phyloP scores from a whole-genome alignment of 768 basidiomycete species.

The Mycena galericulata region DNA sequence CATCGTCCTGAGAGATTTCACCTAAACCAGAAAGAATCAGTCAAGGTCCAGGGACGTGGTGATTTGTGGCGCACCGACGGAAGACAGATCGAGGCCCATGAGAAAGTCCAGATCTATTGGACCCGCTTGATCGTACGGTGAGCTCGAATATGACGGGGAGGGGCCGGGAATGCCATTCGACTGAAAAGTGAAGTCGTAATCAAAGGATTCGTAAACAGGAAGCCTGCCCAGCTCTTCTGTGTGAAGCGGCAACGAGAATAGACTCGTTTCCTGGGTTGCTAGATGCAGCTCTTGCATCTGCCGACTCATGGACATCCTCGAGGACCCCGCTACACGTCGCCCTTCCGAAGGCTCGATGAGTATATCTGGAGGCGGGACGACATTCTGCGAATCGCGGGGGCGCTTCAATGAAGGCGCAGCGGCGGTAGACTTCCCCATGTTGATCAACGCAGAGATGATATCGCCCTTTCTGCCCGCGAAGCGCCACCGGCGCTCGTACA shows the following conservation, averaged over 20 bases:
- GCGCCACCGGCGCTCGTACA: slow-evolving; percentile 25
- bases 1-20: too few species aligned
- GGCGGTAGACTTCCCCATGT: neutral
- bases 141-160: neutral
- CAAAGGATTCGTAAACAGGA: slow-evolving; percentile 14
- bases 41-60: too few species aligned
- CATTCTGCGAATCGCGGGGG: neutral
- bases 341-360: too few species aligned
- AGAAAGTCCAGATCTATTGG: neutral
- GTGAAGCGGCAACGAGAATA: slow-evolving; percentile 22
- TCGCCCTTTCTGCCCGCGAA: slow-evolving; percentile 21
- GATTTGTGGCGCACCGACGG: too few species aligned
- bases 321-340: neutral
- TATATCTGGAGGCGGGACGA: neutral
- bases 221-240: slow-evolving; percentile 24
- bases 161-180: neutral
- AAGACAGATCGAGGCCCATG: neutral
- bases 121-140: neutral
- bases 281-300: slow-evolving; percentile 5
- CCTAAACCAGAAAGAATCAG: too few species aligned
- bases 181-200: neutral
- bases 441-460: slow-evolving; percentile 25
- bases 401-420: slow-evolving; percentile 9
- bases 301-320: neutral
- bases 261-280: slow-evolving; percentile 3